Evolutionary conservation across 371 early-diverging fungal species (phyloP), one percentile per base, ranked within the genome.

Genomic region (Mucor circinelloides): DNA sequence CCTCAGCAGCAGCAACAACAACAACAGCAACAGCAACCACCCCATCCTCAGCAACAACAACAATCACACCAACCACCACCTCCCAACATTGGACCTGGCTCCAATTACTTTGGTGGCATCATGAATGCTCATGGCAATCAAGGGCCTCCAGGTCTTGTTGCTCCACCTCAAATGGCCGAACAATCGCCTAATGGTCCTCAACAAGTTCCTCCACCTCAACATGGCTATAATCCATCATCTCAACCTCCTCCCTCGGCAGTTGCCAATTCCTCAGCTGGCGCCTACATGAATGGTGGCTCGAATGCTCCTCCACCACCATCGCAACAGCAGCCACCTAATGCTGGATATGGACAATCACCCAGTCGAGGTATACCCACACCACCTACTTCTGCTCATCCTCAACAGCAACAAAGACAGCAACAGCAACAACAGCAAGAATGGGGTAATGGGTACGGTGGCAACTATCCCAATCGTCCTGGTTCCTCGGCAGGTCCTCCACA

Each of bases 51-150:
- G 7, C 72, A 64, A 31, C 60, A 32, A 10, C 63, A 63, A 17
- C 75, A 70, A 56, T 69, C 66, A 32, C 69, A 65, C 15, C 76
- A 78, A 56, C 80, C 71, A 1, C 75, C 69, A 32, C 80, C 80
- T 40, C 84, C 82, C 46, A 83, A 73, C 32, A 83, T 83, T 67
- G 80, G 83, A n/a, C 83, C 83, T 58, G 79, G 75, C 19, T 80
- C 80, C 21, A 83, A 82, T 50, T 78, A 75, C 27, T 82, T 82
- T 74, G 80, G 80, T 23, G 80, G 83, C 28, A 80, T 82, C 27
- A 82, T 82, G 76, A 82, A 78, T 31, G 71, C 77, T 2, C 75
- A 76, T 38, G 77, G 76, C 17, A 75, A 71, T 34, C 74, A 77
- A 46, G 80, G 80, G 7, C 63, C 77, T 13, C 74, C 79, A 52